These are phyloP conservation scores for Pichia deserticola DNA, from an alignment of 805 yeast genomes.

Conservation along the genomic window DNA sequence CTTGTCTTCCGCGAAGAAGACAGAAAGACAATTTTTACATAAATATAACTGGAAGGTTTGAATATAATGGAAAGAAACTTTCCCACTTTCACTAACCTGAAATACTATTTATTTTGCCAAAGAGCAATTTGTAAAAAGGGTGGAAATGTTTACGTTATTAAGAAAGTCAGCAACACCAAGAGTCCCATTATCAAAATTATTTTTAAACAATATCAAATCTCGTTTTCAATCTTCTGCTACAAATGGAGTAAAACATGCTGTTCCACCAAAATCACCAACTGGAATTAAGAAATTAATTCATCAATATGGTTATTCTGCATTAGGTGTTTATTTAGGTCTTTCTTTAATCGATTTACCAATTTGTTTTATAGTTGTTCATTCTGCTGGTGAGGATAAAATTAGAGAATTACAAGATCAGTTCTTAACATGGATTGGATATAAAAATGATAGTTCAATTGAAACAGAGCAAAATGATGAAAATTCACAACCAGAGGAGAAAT, in stretches of 20 bases:
- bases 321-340: slow-evolving; percentile 76
- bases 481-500: slow-evolving; percentile 10
- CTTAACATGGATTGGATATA: slow-evolving; percentile 52
- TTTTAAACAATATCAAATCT: slow-evolving; percentile 3
- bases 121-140: no score
- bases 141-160: background rate
- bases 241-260: slow-evolving; percentile 5
- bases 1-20: no score
- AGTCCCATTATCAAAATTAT: background rate
- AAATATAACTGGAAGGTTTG: no score
- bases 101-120: no score
- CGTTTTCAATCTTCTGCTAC: slow-evolving; percentile 15
- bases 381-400: slow-evolving; percentile 78
- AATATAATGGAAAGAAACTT: no score
- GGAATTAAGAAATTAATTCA: slow-evolving; percentile 62
- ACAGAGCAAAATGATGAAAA: slow-evolving; percentile 3
- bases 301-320: slow-evolving; percentile 86
- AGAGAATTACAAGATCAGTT: slow-evolving; percentile 55
- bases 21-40: no score
- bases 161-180: background rate
- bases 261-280: slow-evolving; percentile 26
- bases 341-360: slow-evolving; percentile 73
- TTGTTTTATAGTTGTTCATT: slow-evolving; percentile 76
- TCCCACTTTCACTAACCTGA: no score
- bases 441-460: background rate